A percentile compares a stretch with the other conserved stretches of the same genome.
Evolutionary conservation across 2,329 filamentous ascomycete species (phyloP).

Genomic region (Davidsoniella australis): DNA sequence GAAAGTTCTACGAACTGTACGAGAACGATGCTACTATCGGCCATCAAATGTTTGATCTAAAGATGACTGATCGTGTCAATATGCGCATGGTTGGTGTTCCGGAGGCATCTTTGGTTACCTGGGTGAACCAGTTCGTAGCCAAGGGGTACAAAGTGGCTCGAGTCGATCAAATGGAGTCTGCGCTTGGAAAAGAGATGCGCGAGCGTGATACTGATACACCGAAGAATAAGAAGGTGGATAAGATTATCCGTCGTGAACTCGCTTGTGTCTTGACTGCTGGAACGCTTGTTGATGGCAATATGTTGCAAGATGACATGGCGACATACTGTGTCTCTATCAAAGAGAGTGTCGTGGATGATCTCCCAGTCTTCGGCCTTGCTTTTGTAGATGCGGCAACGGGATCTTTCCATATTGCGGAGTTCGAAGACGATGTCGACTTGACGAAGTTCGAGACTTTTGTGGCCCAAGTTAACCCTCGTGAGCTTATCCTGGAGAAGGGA

Average conservation of each 20-base stretch:
- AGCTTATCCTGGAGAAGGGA: conserved; percentile 78
- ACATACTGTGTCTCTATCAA: conserved; percentile 95
- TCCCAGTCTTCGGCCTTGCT: conserved; percentile 74
- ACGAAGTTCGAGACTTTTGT: conserved; percentile 96
- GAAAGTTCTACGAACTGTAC: conserved; percentile 97
- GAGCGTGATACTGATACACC: conserved; percentile 52
- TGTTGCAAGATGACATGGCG: conserved; percentile 96
- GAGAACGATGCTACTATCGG: conserved; percentile 95
- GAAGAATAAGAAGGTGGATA: conserved; percentile 60
- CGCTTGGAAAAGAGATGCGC: conserved; percentile 95
- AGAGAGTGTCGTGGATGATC: conserved; percentile 52
- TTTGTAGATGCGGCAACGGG: conserved; percentile 94
- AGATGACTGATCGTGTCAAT: conserved; percentile 93
- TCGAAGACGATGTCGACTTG: conserved; percentile 78
- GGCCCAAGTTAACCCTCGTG: conserved; percentile 76
- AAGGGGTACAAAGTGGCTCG: conserved; percentile 95
- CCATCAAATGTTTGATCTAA: conserved; percentile 91
- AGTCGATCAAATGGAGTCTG: conserved; percentile 93
- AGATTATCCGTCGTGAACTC: conserved; percentile 81
- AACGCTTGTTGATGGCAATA: conserved; percentile 84
- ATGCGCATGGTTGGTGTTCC: conserved; percentile 99
- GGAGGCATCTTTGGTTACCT: conserved; percentile 85
- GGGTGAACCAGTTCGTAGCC: conserved; percentile 96
- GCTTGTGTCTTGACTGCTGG: conserved; percentile 82
- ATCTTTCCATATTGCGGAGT: conserved; percentile 85